These are phyloP conservation scores for Botrytis elliptica DNA, from an alignment of 2,329 filamentous ascomycete species.

Conservation along the genomic window DNA sequence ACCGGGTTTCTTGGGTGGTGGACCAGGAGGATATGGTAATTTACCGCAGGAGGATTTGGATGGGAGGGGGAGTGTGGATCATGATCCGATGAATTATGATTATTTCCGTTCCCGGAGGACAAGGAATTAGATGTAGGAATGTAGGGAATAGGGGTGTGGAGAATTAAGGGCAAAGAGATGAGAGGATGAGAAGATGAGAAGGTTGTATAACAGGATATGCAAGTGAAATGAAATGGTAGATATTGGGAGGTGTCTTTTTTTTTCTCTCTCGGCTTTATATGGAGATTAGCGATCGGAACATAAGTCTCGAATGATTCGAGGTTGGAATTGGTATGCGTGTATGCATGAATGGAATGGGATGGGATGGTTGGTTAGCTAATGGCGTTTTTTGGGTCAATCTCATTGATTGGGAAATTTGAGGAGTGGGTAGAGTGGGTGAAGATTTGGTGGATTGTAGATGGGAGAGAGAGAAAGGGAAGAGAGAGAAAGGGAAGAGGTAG, in stretches of 20 bases:
- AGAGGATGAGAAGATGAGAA: neutral
- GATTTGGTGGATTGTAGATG: neutral
- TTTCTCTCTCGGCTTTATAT: neutral
- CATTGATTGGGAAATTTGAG: neutral
- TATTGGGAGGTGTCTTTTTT: conserved; percentile 10
- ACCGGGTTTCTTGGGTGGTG: conserved; percentile 56
- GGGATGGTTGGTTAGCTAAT: neutral
- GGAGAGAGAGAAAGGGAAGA: too few species aligned
- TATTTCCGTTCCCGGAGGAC: conserved; percentile 36
- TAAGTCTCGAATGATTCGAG: neutral
- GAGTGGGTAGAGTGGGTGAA: neutral
- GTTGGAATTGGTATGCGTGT: neutral
- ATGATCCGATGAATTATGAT: conserved; percentile 38
- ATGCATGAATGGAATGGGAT: neutral
- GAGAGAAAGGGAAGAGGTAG: too few species aligned
- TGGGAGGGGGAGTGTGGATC: conserved; percentile 28
- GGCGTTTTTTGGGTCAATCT: neutral
- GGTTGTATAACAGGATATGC: conserved; percentile 6
- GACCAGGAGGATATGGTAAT: conserved; percentile 58
- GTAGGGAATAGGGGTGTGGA: neutral
- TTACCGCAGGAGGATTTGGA: conserved; percentile 49
- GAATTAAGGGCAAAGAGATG: too few species aligned
- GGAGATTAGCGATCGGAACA: neutral
- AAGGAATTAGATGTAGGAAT: neutral
- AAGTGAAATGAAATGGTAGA: conserved; percentile 14